Conservation (phyloP, 768 basidiomycete genomes). For the Boletus patriciae region DNA sequence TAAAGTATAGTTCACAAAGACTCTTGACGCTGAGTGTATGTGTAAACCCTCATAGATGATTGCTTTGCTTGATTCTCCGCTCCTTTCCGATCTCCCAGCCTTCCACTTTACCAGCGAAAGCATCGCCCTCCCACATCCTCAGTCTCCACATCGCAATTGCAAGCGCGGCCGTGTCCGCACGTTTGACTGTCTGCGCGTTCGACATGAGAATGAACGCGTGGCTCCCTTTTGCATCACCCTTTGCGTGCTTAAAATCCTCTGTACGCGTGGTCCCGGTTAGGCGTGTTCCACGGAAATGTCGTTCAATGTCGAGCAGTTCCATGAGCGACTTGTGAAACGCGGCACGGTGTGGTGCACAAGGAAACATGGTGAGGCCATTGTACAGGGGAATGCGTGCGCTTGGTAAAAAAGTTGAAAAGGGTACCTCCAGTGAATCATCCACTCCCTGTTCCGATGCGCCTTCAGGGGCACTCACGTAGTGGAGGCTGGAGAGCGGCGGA, state of each 20-base stretch:
- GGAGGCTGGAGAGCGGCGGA: constrained; percentile 31
- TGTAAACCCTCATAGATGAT: constrained; percentile 2
- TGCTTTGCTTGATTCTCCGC: constrained; percentile 23
- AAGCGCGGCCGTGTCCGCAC: constrained; percentile 62
- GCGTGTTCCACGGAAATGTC: constrained; percentile 22
- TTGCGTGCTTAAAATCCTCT: neutral
- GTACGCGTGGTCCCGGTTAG: neutral
- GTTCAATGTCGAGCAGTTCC: constrained; percentile 50
- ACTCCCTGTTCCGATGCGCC: neutral
- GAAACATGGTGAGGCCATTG: constrained; percentile 65
- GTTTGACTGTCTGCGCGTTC: constrained; percentile 44
- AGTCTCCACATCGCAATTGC: constrained; percentile 79
- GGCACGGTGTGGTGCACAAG: constrained; percentile 58
- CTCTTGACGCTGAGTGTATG: neutral
- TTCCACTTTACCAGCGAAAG: constrained; percentile 11
- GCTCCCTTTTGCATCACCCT: constrained; percentile 48
- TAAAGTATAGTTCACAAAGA: neutral
- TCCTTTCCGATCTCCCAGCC: constrained; percentile 41
- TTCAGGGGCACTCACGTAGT: neutral
- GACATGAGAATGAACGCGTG: constrained; percentile 71
- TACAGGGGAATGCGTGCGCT: constrained; percentile 57
- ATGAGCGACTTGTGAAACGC: constrained; percentile 51
- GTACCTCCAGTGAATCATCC: constrained; percentile 4
- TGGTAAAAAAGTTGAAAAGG: constrained; percentile 30
- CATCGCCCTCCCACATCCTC: constrained; percentile 68